Conservation (phyloP, 75 land plant species). For the Cryptomeria japonica region DNA sequence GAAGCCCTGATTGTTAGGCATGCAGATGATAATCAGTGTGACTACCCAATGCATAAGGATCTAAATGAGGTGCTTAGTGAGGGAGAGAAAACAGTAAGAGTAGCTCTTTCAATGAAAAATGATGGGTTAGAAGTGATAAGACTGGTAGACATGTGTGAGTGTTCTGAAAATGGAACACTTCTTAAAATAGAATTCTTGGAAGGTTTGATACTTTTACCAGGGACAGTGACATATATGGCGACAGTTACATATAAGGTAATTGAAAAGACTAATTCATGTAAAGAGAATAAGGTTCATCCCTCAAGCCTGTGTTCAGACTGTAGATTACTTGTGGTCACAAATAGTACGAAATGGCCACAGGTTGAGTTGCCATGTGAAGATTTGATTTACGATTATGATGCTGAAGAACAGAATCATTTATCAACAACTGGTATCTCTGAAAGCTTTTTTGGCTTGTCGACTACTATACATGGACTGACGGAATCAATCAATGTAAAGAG, state of each 20-base stretch:
- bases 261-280: constrained; percentile 12
- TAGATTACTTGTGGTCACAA: constrained; percentile 49
- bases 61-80: constrained; percentile 26
- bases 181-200: constrained; percentile 38
- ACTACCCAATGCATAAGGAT: constrained; percentile 28
- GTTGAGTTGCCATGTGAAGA: constrained; percentile 60
- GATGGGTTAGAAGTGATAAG: constrained; percentile 37
- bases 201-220: constrained; percentile 60
- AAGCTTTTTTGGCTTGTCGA: constrained; percentile 11
- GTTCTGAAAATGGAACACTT: constrained; percentile 28
- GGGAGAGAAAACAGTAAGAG: constrained; percentile 17
- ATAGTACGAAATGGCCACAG: constrained; percentile 44
- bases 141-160: constrained; percentile 44
- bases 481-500: constrained; percentile 7
- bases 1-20: constrained; percentile 26
- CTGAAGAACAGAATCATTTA: constrained; percentile 9
- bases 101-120: constrained; percentile 46
- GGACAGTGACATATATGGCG: constrained; percentile 53
- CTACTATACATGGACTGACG: not conserved
- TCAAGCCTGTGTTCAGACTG: constrained; percentile 16
- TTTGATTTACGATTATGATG: constrained; percentile 17
- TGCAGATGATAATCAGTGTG: constrained; percentile 2
- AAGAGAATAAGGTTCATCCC: constrained; percentile 9
- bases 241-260: constrained; percentile 28
- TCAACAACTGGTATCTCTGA: not conserved